phyloP scores from a whole-genome alignment of 352 stramenopile species.

The Phytopythium helicoides region DNA sequence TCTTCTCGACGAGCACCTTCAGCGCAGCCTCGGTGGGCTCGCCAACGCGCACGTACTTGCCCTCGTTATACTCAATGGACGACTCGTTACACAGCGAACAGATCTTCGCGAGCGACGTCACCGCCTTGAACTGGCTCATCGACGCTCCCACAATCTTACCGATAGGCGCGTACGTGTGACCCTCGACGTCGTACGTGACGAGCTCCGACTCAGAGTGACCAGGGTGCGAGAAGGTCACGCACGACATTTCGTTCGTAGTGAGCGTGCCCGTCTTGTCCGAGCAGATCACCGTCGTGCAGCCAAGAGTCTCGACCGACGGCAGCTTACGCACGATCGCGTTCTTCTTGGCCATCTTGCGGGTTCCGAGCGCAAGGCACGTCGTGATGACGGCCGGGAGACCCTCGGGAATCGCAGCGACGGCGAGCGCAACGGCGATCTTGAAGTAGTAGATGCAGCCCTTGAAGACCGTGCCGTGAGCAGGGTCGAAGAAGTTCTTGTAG shows the following conservation, averaged over 20 bases:
- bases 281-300: slow-evolving; percentile 95
- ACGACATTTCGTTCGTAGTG: slow-evolving; percentile 98
- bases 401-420: slow-evolving; percentile 98
- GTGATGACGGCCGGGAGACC: slow-evolving; percentile 98
- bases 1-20: slow-evolving; percentile 94
- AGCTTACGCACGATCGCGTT: slow-evolving; percentile 99
- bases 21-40: slow-evolving; percentile 98
- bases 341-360: slow-evolving; percentile 95
- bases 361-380: slow-evolving; percentile 94
- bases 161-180: slow-evolving; percentile 92
- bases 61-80: slow-evolving; percentile 83
- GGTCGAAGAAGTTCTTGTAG: slow-evolving; percentile 96
- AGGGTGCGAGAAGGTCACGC: slow-evolving; percentile 72
- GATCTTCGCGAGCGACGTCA: slow-evolving; percentile 89
- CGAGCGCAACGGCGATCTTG: slow-evolving; percentile 98
- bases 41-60: slow-evolving; percentile 90
- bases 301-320: slow-evolving; percentile 97
- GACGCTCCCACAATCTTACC: slow-evolving; percentile 60
- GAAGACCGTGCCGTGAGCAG: slow-evolving; percentile 83
- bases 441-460: slow-evolving; percentile 99
- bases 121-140: slow-evolving; percentile 62
- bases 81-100: slow-evolving; percentile 98
- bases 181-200: slow-evolving; percentile 91
- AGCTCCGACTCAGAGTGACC: slow-evolving; percentile 68
- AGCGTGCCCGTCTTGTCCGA: slow-evolving; percentile 95